Base-by-base conservation (phyloP, 257 asterid species). In the Craterostigma plantagineum region DNA sequence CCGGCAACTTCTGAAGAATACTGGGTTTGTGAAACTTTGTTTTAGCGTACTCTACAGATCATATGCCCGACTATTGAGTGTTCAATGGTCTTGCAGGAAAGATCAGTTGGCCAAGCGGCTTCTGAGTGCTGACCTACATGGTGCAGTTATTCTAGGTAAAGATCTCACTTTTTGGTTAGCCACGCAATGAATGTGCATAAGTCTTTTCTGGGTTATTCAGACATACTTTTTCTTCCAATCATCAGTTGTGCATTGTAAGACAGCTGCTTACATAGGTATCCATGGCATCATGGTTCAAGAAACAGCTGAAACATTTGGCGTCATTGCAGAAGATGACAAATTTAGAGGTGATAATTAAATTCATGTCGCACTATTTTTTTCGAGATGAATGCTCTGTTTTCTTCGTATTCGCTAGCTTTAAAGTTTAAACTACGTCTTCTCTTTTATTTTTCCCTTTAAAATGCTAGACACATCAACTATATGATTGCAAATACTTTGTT, bases 101-200 rank as follows among this genome's bases (percentile, higher is more conserved):
- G 77, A 82, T 55, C 79, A 87, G 63, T 36, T 79, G 66, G 69
- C 90, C 15, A 81, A 79, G 59, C 66, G 76, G 54, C 66, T 87
- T 59, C 83, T 79, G 41, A 74, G 65, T 56, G 95, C 74, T 7
- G 86, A 82, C 57, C 62, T 81, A 7, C 93, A 82, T 30, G 98
- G 95, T 44, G 84, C 95, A 46, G 38, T 68, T 46, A 66, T 87
- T 53, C 65, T 71, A 65, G 98, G 98, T 78, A 41, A 8, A 43
- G 50, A 45, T 50, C 11, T 33, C 34, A 34, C 39, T 49, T 51
- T 17, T 52, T 38, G n/a, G n/a, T n/a, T n/a, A n/a, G 12, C 45
- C 9, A n/a, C 8, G 45, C 12, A 12, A 8, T 41, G 10, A 52
- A 43, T 10, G 9, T 9, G 33, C 53, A 7, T 45, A 15, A 38